Percentiles rank a stretch among this genome's conserved stretches.
Evolutionary conservation across 768 basidiomycete species (phyloP).

Genomic region (Phylloporus scabripes): DNA sequence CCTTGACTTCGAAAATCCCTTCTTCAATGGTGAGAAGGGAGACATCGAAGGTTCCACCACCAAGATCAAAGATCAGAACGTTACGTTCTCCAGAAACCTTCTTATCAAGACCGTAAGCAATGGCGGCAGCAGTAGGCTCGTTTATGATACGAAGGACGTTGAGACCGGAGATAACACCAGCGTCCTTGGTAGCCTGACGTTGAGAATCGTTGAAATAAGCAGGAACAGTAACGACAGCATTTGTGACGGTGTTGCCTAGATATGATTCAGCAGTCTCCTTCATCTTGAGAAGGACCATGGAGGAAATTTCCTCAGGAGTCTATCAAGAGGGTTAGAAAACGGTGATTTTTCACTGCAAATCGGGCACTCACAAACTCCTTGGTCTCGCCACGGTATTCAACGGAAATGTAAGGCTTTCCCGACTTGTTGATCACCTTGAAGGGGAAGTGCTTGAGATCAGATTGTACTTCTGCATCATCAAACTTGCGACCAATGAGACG

Average conservation of each 20-base stretch:
- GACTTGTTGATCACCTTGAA: conserved; percentile 85
- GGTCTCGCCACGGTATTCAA: conserved; percentile 88
- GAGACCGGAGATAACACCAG: conserved; percentile 88
- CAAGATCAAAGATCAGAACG: conserved; percentile 97
- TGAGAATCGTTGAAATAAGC: conserved; percentile 99
- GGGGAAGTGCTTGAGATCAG: conserved; percentile 88
- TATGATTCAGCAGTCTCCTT: conserved; percentile 98
- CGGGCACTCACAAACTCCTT: conserved; percentile 78
- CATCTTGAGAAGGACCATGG: conserved; percentile 97
- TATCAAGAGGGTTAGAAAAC: conserved; percentile 29
- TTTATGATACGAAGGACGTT: conserved; percentile 99
- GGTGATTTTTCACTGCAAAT: background rate
- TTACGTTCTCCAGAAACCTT: conserved; percentile 87
- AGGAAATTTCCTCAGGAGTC: conserved; percentile 96
- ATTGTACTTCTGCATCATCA: conserved; percentile 77
- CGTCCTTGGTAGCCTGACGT: conserved; percentile 97
- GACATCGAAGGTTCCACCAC: conserved; percentile 98
- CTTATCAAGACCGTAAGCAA: conserved; percentile 98
- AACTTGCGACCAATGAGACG: conserved; percentile 95
- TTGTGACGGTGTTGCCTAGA: conserved; percentile 74
- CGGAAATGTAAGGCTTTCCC: conserved; percentile 84
- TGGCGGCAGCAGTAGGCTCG: conserved; percentile 97
- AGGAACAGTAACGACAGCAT: conserved; percentile 94
- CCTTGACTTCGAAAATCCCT: conserved; percentile 98
- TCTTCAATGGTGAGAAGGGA: conserved; percentile 95